phyloP scores from a whole-genome alignment of 1,139 yeast species.

The Lodderomyces beijingensis region DNA sequence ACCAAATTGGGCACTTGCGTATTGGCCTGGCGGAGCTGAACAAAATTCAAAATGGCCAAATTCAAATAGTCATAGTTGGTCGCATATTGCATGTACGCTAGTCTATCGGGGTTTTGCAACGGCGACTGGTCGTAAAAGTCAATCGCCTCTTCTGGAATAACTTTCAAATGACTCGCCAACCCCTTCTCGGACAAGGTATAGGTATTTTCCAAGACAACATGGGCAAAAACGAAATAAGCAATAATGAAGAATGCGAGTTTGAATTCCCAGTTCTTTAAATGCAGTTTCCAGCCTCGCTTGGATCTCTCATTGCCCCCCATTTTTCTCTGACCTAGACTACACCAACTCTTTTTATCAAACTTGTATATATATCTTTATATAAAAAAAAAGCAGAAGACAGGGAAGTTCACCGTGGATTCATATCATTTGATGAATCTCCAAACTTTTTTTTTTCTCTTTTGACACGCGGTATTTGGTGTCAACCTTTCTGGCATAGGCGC shows the following conservation, averaged over 20 bases:
- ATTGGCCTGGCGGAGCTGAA: slow-evolving; percentile 18
- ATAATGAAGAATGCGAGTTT: slow-evolving; percentile 21
- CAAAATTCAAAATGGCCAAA: slow-evolving; percentile 30
- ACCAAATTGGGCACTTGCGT: slow-evolving; percentile 24
- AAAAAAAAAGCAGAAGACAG: too few species aligned
- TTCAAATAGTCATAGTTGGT: slow-evolving; percentile 30
- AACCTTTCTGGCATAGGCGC: too few species aligned
- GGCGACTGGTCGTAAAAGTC: slow-evolving; percentile 11
- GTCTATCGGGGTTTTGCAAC: slow-evolving; percentile 11
- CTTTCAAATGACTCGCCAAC: slow-evolving; percentile 17
- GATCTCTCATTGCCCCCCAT: too few species aligned
- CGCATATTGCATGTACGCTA: slow-evolving; percentile 37
- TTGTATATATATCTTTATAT: too few species aligned
- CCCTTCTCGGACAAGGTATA: slow-evolving; percentile 13
- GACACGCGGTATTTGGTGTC: too few species aligned
- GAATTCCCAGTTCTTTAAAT: slow-evolving; percentile 21
- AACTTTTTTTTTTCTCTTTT: too few species aligned
- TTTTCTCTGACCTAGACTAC: too few species aligned
- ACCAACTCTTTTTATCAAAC: too few species aligned
- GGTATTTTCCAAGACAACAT: slow-evolving; percentile 13
- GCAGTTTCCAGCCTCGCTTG: slow-evolving; percentile 3
- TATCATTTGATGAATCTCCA: too few species aligned
- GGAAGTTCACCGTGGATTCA: too few species aligned
- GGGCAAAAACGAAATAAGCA: slow-evolving; percentile 19
- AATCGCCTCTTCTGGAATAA: slow-evolving; percentile 22